Evolutionary conservation across 129 eudicot species (phyloP).

Genomic region (Centella asiatica): DNA sequence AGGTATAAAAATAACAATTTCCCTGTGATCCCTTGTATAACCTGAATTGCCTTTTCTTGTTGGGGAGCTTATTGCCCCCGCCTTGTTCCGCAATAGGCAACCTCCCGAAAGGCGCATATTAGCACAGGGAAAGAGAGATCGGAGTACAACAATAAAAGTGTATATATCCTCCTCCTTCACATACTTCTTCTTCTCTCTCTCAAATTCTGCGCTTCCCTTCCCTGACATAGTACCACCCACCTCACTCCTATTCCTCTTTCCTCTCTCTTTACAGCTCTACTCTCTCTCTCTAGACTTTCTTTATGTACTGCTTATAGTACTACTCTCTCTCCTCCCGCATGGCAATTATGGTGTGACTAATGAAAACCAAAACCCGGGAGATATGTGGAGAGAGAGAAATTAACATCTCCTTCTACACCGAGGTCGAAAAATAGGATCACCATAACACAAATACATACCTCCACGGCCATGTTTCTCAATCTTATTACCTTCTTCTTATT

Average conservation of each 20-base stretch:
- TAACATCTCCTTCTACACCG: not conserved
- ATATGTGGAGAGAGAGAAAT: slow-evolving; percentile 10
- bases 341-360: not conserved
- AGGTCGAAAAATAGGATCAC: slow-evolving; percentile 12
- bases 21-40: too few species aligned
- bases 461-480: slow-evolving; percentile 28
- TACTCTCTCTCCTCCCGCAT: not conserved
- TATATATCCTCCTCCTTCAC: too few species aligned
- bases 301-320: not conserved
- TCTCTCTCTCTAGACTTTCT: not conserved
- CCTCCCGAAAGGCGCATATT: too few species aligned
- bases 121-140: too few species aligned
- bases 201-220: slow-evolving; percentile 43
- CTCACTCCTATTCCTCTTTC: not conserved
- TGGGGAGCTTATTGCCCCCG: too few species aligned
- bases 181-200: slow-evolving; percentile 5
- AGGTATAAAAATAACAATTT: too few species aligned
- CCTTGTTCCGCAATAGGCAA: too few species aligned
- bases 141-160: too few species aligned
- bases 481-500: slow-evolving; percentile 17
- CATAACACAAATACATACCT: slow-evolving; percentile 20
- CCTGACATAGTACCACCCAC: slow-evolving; percentile 25
- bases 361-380: not conserved
- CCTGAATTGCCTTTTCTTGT: too few species aligned
- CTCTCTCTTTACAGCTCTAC: not conserved